A percentile compares a stretch with the other conserved stretches of the same genome.
phyloP scores from a whole-genome alignment of 1,139 yeast species.

The Debaryomycetaceae sp. region DNA sequence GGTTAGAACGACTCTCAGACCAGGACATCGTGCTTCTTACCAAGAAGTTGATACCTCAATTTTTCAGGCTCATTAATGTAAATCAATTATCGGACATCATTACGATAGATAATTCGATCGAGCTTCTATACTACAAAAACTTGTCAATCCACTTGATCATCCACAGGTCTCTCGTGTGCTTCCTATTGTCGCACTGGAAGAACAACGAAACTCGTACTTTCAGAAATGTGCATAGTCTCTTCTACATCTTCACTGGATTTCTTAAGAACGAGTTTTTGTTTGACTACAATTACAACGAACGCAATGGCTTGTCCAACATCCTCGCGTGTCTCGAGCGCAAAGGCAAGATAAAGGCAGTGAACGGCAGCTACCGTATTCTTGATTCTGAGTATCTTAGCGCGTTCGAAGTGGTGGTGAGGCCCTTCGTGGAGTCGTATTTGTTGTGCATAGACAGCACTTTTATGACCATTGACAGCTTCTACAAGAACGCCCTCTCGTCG shows the following conservation, averaged over 20 bases:
- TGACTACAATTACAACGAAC: slow-evolving; percentile 36
- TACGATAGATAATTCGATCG: slow-evolving; percentile 34
- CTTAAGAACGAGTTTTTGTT: slow-evolving; percentile 45
- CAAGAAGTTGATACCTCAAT: slow-evolving; percentile 27
- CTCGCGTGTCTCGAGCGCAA: slow-evolving; percentile 23
- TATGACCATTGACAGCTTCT: slow-evolving; percentile 8
- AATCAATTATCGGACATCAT: slow-evolving; percentile 25
- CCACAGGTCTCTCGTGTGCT: slow-evolving; percentile 33
- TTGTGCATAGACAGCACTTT: slow-evolving; percentile 25
- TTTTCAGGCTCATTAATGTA: slow-evolving; percentile 34
- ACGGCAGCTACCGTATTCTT: slow-evolving; percentile 18
- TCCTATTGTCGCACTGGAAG: slow-evolving; percentile 22
- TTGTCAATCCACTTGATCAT: slow-evolving; percentile 40
- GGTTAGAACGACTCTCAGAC: slow-evolving; percentile 10
- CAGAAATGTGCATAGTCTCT: slow-evolving; percentile 23
- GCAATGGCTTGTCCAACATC: slow-evolving; percentile 28
- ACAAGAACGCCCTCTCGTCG: slow-evolving; percentile 8
- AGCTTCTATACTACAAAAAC: slow-evolving; percentile 44
- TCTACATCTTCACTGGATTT: slow-evolving; percentile 36
- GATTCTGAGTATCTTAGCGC: slow-evolving; percentile 22
- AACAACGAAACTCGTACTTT: slow-evolving; percentile 11
- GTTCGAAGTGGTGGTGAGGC: slow-evolving; percentile 31
- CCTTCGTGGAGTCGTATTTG: slow-evolving; percentile 38
- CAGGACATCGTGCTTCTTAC: slow-evolving; percentile 19
- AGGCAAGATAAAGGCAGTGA: slow-evolving; percentile 9